Percentiles rank a stretch among this genome's conserved stretches.
Conservation (phyloP, 305 asterid species). For the Salvia sclarea region DNA sequence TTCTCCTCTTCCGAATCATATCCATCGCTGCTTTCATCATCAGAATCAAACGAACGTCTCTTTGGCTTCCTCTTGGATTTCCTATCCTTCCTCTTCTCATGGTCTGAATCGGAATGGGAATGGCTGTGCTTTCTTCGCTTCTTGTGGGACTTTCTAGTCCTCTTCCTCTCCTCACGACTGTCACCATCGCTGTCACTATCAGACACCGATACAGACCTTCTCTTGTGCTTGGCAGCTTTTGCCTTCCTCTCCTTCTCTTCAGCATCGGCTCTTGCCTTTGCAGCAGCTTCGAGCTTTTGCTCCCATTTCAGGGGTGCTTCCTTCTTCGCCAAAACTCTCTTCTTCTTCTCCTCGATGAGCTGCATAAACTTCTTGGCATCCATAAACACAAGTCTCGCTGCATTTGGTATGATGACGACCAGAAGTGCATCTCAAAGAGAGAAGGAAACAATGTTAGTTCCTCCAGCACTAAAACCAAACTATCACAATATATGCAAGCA, state of each 20-base stretch:
- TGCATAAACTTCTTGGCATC: conserved; percentile 95
- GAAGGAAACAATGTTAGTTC: conserved; percentile 95
- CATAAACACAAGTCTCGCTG: conserved; percentile 91
- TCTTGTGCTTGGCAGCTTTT: conserved; percentile 64
- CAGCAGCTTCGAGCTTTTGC: conserved; percentile 95
- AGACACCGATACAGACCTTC: conserved; percentile 55
- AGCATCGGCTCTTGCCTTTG: conserved; percentile 68
- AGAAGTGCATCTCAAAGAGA: conserved; percentile 97
- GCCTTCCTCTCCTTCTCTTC: conserved; percentile 67
- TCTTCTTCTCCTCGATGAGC: conserved; percentile 96
- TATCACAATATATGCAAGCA: background rate
- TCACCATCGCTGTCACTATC: conserved; percentile 52
- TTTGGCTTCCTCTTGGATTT: conserved; percentile 55
- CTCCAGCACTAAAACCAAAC: conserved; percentile 35
- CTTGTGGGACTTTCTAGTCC: conserved; percentile 56
- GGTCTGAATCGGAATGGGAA: conserved; percentile 57
- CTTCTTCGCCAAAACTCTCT: conserved; percentile 80
- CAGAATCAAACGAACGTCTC: conserved; percentile 48
- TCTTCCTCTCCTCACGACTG: conserved; percentile 47
- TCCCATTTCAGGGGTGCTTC: conserved; percentile 97
- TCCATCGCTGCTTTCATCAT: conserved; percentile 46
- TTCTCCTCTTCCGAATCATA: conserved; percentile 48
- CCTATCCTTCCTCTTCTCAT: conserved; percentile 57
- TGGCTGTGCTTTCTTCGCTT: conserved; percentile 59
- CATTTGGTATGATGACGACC: conserved; percentile 99